Evolutionary conservation across 306 rosid species (phyloP).

Genomic region (Glycine latifolia): DNA sequence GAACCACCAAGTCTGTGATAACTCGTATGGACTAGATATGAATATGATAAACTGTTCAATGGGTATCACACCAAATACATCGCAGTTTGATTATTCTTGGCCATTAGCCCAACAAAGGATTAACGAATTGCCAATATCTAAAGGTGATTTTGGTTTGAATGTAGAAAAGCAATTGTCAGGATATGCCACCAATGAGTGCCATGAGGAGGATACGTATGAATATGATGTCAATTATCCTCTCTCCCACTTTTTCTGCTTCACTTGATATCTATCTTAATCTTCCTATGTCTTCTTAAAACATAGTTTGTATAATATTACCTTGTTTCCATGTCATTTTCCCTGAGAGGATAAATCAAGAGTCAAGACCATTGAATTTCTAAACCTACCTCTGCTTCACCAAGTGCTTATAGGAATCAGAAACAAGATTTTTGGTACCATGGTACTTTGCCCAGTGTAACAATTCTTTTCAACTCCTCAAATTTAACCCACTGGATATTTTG

Average conservation of each 20-base stretch:
- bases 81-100: slow-evolving; percentile 55
- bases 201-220: slow-evolving; percentile 33
- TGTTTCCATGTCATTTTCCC: not conserved
- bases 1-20: slow-evolving; percentile 40
- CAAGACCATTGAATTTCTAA: not conserved
- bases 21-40: slow-evolving; percentile 53
- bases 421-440: not conserved
- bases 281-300: no score
- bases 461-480: not conserved
- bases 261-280: not conserved
- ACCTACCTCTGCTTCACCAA: slow-evolving; percentile 3
- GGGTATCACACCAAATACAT: slow-evolving; percentile 37
- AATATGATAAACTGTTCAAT: slow-evolving; percentile 51
- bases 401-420: not conserved
- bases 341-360: not conserved
- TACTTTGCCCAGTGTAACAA: not conserved
- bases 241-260: slow-evolving; percentile 42
- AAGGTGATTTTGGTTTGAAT: slow-evolving; percentile 15
- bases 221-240: slow-evolving; percentile 42
- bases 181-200: slow-evolving; percentile 38
- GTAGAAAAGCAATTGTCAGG: slow-evolving; percentile 27
- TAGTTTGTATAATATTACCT: slow-evolving; percentile 18
- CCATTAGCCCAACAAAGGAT: slow-evolving; percentile 43
- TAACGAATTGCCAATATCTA: slow-evolving; percentile 31
- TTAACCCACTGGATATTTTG: not conserved